A percentile compares a stretch with the other conserved stretches of the same genome.
These are phyloP conservation scores for Cryptococcus jaspeensis DNA, from an alignment of 1,284 basidiomycete species.

Conservation along the genomic window DNA sequence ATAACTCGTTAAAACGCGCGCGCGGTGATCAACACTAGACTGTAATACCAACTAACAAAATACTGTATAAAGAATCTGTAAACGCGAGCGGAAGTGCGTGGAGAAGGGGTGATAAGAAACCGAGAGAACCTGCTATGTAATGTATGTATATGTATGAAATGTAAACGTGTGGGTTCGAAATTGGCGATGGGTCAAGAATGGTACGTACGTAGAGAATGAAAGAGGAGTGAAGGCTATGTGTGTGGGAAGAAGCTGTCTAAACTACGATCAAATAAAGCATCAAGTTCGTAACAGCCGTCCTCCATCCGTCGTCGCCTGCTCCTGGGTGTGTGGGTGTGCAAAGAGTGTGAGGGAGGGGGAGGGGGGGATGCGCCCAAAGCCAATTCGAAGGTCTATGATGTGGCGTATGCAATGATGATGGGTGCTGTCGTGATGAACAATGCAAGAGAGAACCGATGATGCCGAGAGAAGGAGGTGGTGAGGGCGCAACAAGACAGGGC, in stretches of 20 bases:
- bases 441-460: constrained; percentile 2
- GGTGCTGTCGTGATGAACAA: not conserved
- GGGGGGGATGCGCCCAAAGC: not conserved
- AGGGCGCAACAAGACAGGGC: not conserved
- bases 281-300: not conserved
- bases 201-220: not conserved
- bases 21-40: constrained; percentile 3
- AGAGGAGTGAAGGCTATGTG: not conserved
- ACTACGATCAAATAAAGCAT: no score
- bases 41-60: not conserved
- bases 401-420: constrained; percentile 3
- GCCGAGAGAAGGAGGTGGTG: not conserved
- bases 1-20: constrained; percentile 2
- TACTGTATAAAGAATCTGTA: not conserved
- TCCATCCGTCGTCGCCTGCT: not conserved
- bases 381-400: not conserved
- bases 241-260: not conserved
- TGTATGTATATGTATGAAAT: not conserved
- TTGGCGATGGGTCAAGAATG: not conserved
- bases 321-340: no score
- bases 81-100: not conserved
- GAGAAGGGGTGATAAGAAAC: no score
- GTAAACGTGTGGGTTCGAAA: not conserved
- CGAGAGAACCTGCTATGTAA: not conserved
- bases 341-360: not conserved